Base-by-base conservation (phyloP, 768 basidiomycete species). In the Cystofilobasidium bisporidii region DNA sequence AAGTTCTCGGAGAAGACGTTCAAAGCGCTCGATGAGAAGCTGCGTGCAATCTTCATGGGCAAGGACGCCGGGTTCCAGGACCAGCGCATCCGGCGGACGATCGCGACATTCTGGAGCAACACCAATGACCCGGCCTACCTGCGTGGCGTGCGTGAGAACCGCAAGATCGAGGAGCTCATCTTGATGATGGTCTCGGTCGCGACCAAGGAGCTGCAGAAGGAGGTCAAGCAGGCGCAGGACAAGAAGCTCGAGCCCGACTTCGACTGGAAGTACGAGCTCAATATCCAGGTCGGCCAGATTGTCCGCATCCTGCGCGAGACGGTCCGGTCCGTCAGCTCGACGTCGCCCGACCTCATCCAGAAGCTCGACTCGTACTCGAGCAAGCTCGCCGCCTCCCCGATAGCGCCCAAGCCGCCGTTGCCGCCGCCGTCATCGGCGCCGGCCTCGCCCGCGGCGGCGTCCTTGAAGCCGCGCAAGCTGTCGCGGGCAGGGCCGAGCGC, bases 151-250 rank as follows among this genome's bases (percentile, higher is more conserved):
- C 90, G 91, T 77, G 93, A 97, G 76, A 93, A 90, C 76, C 83
- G 96, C 56, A 96, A 94, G 79, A 89, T 97, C 45, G 96, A 99
- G 78, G 92, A 97, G 71, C 86, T 99, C 64, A 94, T 99, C 68
- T 81, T 99, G 61, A 88, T 89, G 82, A 97, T 97, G 73, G 93
- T 93, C 15, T 89, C 92, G 1, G 86, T 91, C 62, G 89, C 94
- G 3, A 91, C 89, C 3, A 82, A 84, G 32, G 84, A 89, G 12
- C 82, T 98, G 69, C 88, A 86, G 82, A 96, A 96, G 78, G 91
- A 93, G 71, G 88, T 88, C 0, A 82, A 87, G 2, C 79, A 92
- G 1, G 36, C 62, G 22, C 67, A 68, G 48, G 67, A 68, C 26
- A 68, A 68, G 61, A 58, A 63, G 45, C 43, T 63, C 43, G 67